These are phyloP conservation scores for Marvania coccoides DNA, from an alignment of 139 green algal species.

Conservation along the genomic window DNA sequence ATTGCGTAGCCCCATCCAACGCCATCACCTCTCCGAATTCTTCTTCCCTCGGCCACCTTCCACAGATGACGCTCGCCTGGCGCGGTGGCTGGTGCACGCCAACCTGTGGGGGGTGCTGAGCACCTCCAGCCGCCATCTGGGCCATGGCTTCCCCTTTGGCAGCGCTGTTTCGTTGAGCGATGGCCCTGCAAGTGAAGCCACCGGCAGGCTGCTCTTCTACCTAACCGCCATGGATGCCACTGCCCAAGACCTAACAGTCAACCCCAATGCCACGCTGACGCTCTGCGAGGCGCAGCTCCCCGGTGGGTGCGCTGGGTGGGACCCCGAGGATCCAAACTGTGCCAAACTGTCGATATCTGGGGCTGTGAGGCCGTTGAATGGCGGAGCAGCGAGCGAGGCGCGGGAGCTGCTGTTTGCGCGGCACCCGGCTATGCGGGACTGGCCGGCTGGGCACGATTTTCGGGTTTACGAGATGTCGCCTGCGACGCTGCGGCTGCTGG, in stretches of 20 bases:
- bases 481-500: constrained; percentile 25
- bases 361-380: background rate
- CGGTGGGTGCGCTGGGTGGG: constrained; percentile 1
- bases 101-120: constrained; percentile 33
- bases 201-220: constrained; percentile 46
- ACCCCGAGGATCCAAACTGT: constrained; percentile 33
- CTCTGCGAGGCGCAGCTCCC: constrained; percentile 18
- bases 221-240: constrained; percentile 30
- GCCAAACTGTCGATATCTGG: constrained; percentile 32
- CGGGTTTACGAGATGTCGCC: constrained; percentile 40
- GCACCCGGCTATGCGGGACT: constrained; percentile 38
- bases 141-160: constrained; percentile 9
- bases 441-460: constrained; percentile 38
- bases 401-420: constrained; percentile 32
- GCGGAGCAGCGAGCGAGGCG: background rate
- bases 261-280: constrained; percentile 9
- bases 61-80: constrained; percentile 23
- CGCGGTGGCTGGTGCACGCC: constrained; percentile 39
- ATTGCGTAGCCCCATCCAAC: too few relatives aligned
- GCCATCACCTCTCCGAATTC: background rate
- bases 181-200: constrained; percentile 15
- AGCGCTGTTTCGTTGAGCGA: constrained; percentile 37
- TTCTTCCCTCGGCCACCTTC: constrained; percentile 18
- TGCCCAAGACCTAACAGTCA: constrained; percentile 17
- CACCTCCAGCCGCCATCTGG: constrained; percentile 15